Conservation (phyloP, 306 rosid species). For the Carpinus fangiana region DNA sequence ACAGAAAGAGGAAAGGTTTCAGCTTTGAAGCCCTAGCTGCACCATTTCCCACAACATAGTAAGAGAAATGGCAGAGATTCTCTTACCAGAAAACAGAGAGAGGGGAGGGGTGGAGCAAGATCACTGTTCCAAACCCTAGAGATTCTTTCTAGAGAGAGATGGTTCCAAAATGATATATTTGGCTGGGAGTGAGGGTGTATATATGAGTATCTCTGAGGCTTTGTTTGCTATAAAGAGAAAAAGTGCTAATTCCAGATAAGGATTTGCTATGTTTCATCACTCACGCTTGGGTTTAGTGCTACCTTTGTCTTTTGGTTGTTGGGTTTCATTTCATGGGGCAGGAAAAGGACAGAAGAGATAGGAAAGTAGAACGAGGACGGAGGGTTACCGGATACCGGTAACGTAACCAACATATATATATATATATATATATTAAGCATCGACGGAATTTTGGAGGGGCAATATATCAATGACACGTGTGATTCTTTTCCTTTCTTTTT, state of each 20-base stretch:
- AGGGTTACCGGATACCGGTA: too few relatives aligned
- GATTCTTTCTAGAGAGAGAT: conserved; percentile 32
- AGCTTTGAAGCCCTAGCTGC: conserved; percentile 25
- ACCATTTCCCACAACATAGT: conserved; percentile 2
- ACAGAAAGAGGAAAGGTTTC: conserved; percentile 14
- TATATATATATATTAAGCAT: too few relatives aligned
- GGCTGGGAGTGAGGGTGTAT: conserved; percentile 21
- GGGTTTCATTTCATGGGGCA: not conserved
- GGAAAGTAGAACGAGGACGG: conserved; percentile 6
- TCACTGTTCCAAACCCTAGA: conserved; percentile 70
- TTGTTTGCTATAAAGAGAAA: conserved; percentile 16
- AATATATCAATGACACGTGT: not conserved
- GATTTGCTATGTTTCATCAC: conserved; percentile 23
- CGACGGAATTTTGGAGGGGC: too few relatives aligned
- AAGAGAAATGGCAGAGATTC: conserved; percentile 21
- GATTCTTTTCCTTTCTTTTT: not conserved
- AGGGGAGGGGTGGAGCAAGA: conserved; percentile 12
- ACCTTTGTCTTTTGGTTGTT: not conserved
- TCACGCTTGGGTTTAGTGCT: not conserved
- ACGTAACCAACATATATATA: not conserved
- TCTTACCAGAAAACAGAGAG: conserved; percentile 14
- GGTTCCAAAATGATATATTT: conserved; percentile 30
- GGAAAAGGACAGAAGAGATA: not conserved
- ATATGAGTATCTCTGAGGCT: conserved; percentile 7
- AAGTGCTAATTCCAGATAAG: conserved; percentile 21